Evolutionary conservation across 2,329 filamentous ascomycete species (phyloP), one percentile per base, ranked within the genome.

Genomic region (Lasiodiplodia hormozganensis): DNA sequence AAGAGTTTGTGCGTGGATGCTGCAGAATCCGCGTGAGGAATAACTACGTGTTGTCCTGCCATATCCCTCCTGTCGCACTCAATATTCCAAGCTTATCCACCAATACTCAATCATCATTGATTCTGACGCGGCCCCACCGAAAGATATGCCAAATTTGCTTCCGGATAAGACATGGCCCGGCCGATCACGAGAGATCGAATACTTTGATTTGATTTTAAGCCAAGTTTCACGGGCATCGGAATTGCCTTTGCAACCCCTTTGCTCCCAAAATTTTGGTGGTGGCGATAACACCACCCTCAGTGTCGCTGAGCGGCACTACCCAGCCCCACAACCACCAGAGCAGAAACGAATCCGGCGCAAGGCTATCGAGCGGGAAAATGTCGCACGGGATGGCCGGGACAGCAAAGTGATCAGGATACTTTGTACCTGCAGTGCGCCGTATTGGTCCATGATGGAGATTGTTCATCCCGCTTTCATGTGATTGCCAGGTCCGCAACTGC

Each of bases 391-490:
- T 8, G 14, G 28, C 51, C 51, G 51, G 25, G n/a, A 36, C 28
- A 31, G 36, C 28, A 6, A 36, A 16, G 28, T 3, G 53, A 36
- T n/a, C 53, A 28, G 31, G 53, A n/a, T 36, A 34, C 5, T 18
- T 18, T 25, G 25, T 4, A 38, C 25, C 8, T 36, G 60, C 28
- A 28, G 43, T 64, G 47, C 21, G 18, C 51, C 28, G 60, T 5
- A n/a, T 43, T 21, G 25, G 31, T 40, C 10, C 60, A 52, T 52
- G 18, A 25, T 52, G n/a, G 43, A 36, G 12, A 4, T 23, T 10
- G 28, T 31, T 38, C 60, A 38, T 64, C n/a, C 60, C 43, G 51
- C 60, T 52, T 64, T 64, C 60, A 64, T 64, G 60, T 64, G 60
- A 64, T 36, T 36, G 43, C 28, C 25, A 14, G 43, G 28, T 47